phyloP scores from a whole-genome alignment of 192 early-diverging fungal genomes.

The Mortierella claussenii region DNA sequence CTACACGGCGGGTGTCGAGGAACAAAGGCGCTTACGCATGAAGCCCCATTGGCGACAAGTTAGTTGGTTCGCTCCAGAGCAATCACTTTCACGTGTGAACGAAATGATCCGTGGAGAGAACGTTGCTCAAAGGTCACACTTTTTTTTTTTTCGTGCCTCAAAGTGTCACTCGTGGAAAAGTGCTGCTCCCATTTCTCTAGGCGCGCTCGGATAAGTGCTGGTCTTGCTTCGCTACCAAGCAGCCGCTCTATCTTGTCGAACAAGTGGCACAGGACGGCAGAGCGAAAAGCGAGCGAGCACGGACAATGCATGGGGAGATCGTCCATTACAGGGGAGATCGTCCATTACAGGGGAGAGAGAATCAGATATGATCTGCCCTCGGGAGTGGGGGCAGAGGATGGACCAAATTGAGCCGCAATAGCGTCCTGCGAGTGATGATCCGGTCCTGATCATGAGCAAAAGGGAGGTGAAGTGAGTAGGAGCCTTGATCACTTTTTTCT shows the following conservation, averaged over 20 bases:
- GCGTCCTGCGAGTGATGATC: not conserved
- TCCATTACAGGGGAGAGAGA: not conserved
- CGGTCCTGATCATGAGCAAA: not conserved
- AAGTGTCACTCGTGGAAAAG: conserved; percentile 2
- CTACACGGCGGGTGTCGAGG: no score
- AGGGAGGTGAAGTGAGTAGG: not conserved
- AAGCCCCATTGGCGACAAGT: no score
- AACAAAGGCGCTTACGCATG: no score
- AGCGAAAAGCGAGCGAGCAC: not conserved
- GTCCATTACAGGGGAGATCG: not conserved
- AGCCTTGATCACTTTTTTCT: not conserved
- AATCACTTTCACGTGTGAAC: conserved; percentile 7
- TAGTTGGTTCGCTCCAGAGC: no score
- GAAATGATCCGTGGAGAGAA: conserved; percentile 11
- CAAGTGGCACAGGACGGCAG: no score
- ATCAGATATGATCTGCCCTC: no score
- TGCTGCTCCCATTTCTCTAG: not conserved
- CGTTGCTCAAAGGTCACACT: not conserved
- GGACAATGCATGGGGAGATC: not conserved
- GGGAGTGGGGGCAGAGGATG: no score
- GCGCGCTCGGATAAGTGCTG: not conserved
- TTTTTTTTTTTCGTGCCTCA: not conserved
- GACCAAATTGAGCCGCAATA: no score
- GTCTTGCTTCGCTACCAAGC: no score
- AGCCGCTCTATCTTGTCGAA: no score